phyloP scores from a whole-genome alignment of 2,329 filamentous ascomycete species.

The Apiospora malaysiana region DNA sequence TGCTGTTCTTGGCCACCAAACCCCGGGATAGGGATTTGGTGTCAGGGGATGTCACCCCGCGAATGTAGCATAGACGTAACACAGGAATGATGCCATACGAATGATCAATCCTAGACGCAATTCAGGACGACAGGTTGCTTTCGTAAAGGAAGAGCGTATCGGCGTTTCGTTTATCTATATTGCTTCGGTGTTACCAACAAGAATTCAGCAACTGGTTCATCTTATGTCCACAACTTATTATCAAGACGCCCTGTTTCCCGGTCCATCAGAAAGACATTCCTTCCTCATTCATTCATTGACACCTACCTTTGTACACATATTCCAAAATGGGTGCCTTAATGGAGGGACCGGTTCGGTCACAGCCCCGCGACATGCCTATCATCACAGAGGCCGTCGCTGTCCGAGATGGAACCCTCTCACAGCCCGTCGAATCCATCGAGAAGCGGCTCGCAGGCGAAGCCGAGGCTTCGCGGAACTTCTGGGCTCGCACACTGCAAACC shows the following conservation, averaged over 20 bases:
- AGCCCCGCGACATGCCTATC: not conserved
- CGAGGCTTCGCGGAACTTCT: not conserved
- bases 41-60: not conserved
- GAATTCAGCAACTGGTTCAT: not conserved
- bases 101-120: not conserved
- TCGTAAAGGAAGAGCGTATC: not conserved
- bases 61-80: not conserved
- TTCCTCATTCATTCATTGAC: no score
- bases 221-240: not conserved
- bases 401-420: not conserved
- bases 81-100: not conserved
- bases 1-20: no score
- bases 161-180: not conserved
- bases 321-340: constrained; percentile 1
- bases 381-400: not conserved
- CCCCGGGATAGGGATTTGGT: not conserved
- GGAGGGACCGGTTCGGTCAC: not conserved
- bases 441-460: not conserved
- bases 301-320: not conserved
- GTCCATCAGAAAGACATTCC: no score
- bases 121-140: not conserved
- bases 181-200: not conserved
- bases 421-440: not conserved
- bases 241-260: not conserved
- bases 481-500: not conserved